Evolutionary conservation across 2,329 filamentous ascomycete species (phyloP), one percentile per base, ranked within the genome.

Genomic region (Daldinia sp.): DNA sequence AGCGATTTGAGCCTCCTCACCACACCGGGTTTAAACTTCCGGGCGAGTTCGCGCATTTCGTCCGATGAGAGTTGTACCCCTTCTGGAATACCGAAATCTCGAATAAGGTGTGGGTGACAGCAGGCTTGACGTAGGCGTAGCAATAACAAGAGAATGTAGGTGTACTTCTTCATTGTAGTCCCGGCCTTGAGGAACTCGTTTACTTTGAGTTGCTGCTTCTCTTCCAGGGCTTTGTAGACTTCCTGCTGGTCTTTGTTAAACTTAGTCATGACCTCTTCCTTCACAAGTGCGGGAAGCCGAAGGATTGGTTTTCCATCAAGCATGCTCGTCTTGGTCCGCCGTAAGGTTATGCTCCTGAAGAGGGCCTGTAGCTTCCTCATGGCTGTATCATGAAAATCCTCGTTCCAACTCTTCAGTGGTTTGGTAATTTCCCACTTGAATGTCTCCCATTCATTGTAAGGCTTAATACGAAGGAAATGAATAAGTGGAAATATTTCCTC

Each of bases 241-340:
- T 81, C 81, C 39, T 81, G 77, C 77, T 96, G 91, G 37, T 92
- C 90, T 3, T 89, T 82, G 58, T 84, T 87, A 76, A 96, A 93
- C 15, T 87, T 82, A 1, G 90, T 89, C 70, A 90, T 84, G 1
- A 87, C 82, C 20, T 87, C 81, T 60, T 87, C 83, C 5, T 88
- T 88, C 1, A 85, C 85, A 73, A 93, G 91, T 6, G 86, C 83
- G 0, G 92, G 92, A 5, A 96, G 82, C 12, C 82, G 82, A 51
- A 94, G 82, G 61, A 96, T 93, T 0, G 92, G 92, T 73, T 93
- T 86, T 7, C 93, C 94, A 78, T 97, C 92, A 60, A 97, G 90
- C 69, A 88, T 82, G 1, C 93, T 94, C 39, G 88, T 86, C 79
- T 97, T 97, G 56, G 92, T 95, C 20, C 94, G 90, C 28, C 94